Percentiles rank a stretch among this genome's conserved stretches.
Evolutionary conservation across 2,329 filamentous ascomycete species (phyloP).

Genomic region (Chalaropsis ovoidea): DNA sequence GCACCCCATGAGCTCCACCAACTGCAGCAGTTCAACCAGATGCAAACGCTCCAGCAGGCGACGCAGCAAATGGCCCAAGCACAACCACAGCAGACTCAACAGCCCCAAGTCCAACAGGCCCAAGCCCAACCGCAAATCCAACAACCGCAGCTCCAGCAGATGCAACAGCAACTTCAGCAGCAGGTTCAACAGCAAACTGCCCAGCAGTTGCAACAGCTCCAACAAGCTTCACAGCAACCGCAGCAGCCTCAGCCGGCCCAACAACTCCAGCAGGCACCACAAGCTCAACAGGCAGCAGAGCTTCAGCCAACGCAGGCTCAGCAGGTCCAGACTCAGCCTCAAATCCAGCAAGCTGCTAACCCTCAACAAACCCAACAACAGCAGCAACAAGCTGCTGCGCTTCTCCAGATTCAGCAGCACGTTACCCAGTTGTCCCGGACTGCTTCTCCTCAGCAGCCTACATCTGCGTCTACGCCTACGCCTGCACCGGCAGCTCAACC

Average conservation of each 20-base stretch:
- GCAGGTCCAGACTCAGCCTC: not conserved
- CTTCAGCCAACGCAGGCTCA: slow-evolving; percentile 1
- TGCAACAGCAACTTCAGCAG: slow-evolving; percentile 25
- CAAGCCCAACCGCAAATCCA: slow-evolving; percentile 24
- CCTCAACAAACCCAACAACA: slow-evolving; percentile 20
- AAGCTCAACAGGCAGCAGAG: not conserved
- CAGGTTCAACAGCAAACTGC: slow-evolving; percentile 21
- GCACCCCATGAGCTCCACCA: slow-evolving; percentile 25
- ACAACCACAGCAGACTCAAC: slow-evolving; percentile 6
- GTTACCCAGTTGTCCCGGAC: slow-evolving; percentile 21
- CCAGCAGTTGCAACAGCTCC: slow-evolving; percentile 23
- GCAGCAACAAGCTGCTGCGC: slow-evolving; percentile 16
- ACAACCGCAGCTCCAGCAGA: slow-evolving; percentile 26
- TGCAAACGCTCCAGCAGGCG: slow-evolving; percentile 30
- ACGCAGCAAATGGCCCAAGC: slow-evolving; percentile 28
- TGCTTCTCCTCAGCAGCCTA: slow-evolving; percentile 7
- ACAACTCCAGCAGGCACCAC: not conserved
- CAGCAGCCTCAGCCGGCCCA: not conserved
- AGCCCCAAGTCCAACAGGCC: slow-evolving; percentile 23
- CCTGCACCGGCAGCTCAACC: not conserved
- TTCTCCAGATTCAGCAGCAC: slow-evolving; percentile 22
- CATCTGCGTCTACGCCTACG: not conserved
- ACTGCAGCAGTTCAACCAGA: slow-evolving; percentile 29
- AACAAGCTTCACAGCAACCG: slow-evolving; percentile 9
- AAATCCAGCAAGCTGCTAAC: not conserved